Base-by-base conservation (phyloP, 2,329 filamentous ascomycete species). In the Chrysoporthe deuterocubensis region DNA sequence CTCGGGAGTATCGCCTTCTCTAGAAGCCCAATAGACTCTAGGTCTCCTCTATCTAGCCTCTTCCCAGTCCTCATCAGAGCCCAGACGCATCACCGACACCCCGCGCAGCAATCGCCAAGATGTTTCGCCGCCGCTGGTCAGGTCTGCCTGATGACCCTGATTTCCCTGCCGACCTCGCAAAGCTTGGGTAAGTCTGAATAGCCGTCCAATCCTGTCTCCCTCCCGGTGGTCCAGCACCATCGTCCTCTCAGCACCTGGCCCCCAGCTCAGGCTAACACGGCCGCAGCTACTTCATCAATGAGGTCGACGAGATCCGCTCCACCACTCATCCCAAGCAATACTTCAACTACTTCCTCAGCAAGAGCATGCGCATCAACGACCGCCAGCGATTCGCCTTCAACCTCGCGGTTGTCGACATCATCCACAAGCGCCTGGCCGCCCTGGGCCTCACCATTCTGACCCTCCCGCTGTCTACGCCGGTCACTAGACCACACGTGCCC, bases 221-320 rank as follows among this genome's bases (percentile, higher is more conserved):
- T 9, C 34, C 21, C n/a, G 9, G 1, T 7, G 37, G 16, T 44
- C 37, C 42, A 21, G 1, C 16, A 42, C 40, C n/a, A 7, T 21
- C 40, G n/a, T 2, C 37, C 8, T 37, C 16, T 43, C 18, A 4
- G 7, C 26, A 57, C 26, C 26, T 26, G 21, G 32, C 3, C 56
- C 34, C 18, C n/a, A 9, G 14, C 4, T 5, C 14, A 18, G 34
- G 48, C 48, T 56, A 21, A 43, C 64, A 32, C 8, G 11, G 18
- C 43, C n/a, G 42, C 69, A 94, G 93, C 56, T 96, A 94, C 79
- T 94, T 92, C 76, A 79, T 97, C 79, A 94, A 92, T 72, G 84
- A 89, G 0, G 78, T 89, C 0, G 92, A 95, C 72, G 88, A 95
- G 74, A 86, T 97, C 70, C 89, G 92, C 60, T 89, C 84, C 69